Evolutionary conservation across 2,329 filamentous ascomycete genomes (phyloP), one percentile per base, ranked within the genome.

Genomic region (Calonectria hongkongensis): DNA sequence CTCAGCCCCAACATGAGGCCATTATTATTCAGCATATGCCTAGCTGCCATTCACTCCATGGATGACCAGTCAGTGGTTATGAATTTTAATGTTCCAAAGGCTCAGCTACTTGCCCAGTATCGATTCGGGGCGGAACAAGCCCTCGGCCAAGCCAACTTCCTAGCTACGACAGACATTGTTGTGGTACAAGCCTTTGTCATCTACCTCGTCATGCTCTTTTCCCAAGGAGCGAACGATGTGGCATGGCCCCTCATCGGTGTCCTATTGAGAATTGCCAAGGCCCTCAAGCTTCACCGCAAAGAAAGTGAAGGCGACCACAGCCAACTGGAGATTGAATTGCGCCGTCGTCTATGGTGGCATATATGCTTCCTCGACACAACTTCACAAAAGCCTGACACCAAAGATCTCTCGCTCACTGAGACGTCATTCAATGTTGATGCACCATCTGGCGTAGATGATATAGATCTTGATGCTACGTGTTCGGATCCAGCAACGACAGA

Each of bases 391-490:
- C 50, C 71, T 0, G 72, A 64, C 2, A 50, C 76, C 1, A 62
- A 66, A n/a, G 78, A 78, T 2, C 43, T 81, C 1, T 76, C 76
- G 1, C 58, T 79, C n/a, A 72, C 75, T 5, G 71, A 73, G n/a
- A 45, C 45, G 0, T 74, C 70, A 2, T 87, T 85, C 33, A 84
- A 87, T 66, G 86, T 86, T 0, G 76, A 82, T n/a, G 76, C 85
- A 8, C 88, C 88, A 0, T 72, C 75, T 3, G 87, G 88, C 66
- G 73, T 87, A 39, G 85, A 87, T 72, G 87, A 89, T 28, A 13
- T 13, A 4, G 71, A 74, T 13, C 8, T 78, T 0, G 66, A 74
- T 4, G 15, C 28, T 2, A 27, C 18, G 12, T 28, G 13, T 9
- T 25, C 69, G 3, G 30, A 58, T 2, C 4, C 25, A 0, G 28